Evolutionary conservation across 225 moss, liverwort and hornwort genomes (phyloP).

Genomic region (Antitrichia curtipendula): DNA sequence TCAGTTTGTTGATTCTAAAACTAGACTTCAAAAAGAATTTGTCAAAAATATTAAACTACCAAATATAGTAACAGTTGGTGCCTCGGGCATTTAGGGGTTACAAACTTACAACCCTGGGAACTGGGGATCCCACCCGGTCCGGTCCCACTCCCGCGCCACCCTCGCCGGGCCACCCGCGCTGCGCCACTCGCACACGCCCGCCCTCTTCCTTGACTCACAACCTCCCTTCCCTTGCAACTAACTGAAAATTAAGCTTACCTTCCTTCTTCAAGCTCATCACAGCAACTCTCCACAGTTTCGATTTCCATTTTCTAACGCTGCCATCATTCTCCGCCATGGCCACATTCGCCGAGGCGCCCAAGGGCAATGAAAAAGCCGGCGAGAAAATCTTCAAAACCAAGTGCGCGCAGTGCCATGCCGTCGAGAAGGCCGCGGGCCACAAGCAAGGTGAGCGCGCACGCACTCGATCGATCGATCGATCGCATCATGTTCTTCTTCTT

Average conservation of each 20-base stretch:
- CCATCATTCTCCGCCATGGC: background rate
- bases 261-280: background rate
- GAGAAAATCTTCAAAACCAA: conserved; percentile 82
- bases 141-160: background rate
- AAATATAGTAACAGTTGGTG: too few species aligned
- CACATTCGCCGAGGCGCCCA: conserved; percentile 13
- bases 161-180: background rate
- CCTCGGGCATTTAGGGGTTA: too few species aligned
- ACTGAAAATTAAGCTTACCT: background rate
- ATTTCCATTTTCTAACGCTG: background rate
- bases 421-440: conserved; percentile 41
- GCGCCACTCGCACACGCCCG: background rate
- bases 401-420: conserved; percentile 63
- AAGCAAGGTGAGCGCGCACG: conserved; percentile 6
- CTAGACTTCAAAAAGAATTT: too few species aligned
- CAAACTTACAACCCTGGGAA: background rate
- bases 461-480: background rate
- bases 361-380: conserved; percentile 36
- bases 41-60: too few species aligned
- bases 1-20: too few species aligned
- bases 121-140: background rate
- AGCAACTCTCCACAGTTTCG: background rate
- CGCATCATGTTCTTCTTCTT: background rate
- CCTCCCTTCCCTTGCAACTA: background rate
- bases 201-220: background rate